Percentiles rank a stretch among this genome's conserved stretches.
Conservation (phyloP, 805 yeast species). For the Candida maesae region DNA sequence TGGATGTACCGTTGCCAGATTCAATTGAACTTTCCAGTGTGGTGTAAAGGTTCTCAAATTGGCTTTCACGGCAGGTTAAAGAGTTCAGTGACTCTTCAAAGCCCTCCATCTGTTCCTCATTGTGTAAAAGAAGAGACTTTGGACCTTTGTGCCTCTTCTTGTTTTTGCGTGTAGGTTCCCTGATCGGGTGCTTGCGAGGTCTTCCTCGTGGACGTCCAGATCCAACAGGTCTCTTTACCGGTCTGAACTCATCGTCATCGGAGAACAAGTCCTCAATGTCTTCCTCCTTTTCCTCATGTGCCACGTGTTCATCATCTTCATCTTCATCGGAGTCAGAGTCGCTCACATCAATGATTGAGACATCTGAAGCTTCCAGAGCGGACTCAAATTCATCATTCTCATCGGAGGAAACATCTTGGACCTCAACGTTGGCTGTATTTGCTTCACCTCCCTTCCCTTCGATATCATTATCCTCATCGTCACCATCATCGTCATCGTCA, state of each 20-base stretch:
- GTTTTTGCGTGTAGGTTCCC: slow-evolving; percentile 18
- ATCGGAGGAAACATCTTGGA: no score
- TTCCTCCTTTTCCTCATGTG: slow-evolving; percentile 16
- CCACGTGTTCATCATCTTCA: neutral
- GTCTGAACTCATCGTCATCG: slow-evolving; percentile 27
- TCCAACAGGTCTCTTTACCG: slow-evolving; percentile 8
- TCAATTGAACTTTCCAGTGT: slow-evolving; percentile 69
- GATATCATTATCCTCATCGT: slow-evolving; percentile 10
- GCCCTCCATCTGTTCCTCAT: no score
- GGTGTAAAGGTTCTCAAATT: slow-evolving; percentile 65
- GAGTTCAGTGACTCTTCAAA: slow-evolving; percentile 6
- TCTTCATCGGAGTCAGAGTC: neutral
- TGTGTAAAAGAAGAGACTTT: neutral
- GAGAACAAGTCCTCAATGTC: slow-evolving; percentile 8
- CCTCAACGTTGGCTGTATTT: no score
- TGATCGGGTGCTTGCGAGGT: slow-evolving; percentile 18
- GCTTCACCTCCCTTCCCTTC: slow-evolving; percentile 7
- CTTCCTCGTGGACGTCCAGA: slow-evolving; percentile 26
- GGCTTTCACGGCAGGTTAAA: slow-evolving; percentile 84
- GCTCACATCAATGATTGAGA: neutral
- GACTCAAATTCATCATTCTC: no score
- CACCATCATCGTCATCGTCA: slow-evolving; percentile 5
- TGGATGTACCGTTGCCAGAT: slow-evolving; percentile 71
- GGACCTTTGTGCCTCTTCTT: slow-evolving; percentile 19
- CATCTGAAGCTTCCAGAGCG: no score